Conservation (phyloP, 305 asterid species). For the Fraxinus greggii region DNA sequence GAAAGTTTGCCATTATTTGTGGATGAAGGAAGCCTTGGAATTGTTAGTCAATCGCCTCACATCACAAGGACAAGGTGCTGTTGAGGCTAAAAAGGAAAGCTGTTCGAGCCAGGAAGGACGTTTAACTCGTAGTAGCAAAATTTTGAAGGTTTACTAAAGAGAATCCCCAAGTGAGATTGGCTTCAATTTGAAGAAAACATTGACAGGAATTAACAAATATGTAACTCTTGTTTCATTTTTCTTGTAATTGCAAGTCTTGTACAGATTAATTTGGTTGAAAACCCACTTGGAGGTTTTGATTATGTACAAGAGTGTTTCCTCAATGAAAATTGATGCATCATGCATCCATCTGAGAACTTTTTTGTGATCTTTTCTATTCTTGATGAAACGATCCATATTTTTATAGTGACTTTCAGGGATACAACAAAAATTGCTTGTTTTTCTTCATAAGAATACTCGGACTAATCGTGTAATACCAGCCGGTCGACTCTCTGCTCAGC, state of each 20-base stretch:
- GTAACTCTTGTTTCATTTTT: conserved; percentile 24
- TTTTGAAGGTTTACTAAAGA: background rate
- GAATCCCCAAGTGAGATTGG: background rate
- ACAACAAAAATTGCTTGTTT: background rate
- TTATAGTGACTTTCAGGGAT: background rate
- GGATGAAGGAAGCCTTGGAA: conserved; percentile 93
- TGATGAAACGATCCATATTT: background rate
- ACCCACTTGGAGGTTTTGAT: background rate
- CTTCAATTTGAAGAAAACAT: conserved; percentile 21
- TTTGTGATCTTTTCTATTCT: background rate
- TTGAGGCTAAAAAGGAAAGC: conserved; percentile 21
- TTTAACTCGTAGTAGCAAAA: conserved; percentile 33
- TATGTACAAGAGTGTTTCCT: background rate
- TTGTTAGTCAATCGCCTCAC: conserved; percentile 46
- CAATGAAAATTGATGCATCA: background rate
- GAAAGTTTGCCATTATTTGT: conserved; percentile 60
- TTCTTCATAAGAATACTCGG: too few species aligned
- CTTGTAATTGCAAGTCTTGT: conserved; percentile 16
- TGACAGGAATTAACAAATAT: conserved; percentile 14
- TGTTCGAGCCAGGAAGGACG: conserved; percentile 25
- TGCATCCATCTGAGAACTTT: background rate
- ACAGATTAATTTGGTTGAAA: background rate
- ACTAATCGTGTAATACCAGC: background rate
- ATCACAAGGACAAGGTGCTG: conserved; percentile 31
- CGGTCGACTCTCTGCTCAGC: background rate